A percentile compares a stretch with the other conserved stretches of the same genome.
Conservation (phyloP, 768 basidiomycete genomes). For the Podaxis rugospora region DNA sequence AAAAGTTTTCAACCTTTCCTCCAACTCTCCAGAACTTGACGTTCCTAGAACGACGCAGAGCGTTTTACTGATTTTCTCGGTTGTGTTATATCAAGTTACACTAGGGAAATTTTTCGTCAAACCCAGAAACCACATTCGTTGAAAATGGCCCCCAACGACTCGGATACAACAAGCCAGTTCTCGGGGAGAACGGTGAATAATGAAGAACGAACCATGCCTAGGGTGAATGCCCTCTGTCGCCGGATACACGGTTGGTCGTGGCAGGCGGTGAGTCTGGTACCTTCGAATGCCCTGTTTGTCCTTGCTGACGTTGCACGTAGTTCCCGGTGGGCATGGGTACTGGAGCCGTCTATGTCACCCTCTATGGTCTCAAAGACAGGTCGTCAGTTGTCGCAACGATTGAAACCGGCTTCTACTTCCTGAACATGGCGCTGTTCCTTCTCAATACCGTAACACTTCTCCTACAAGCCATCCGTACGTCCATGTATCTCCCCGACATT, state of each 20-base stretch:
- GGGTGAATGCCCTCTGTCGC: constrained; percentile 6
- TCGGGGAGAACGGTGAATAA: constrained; percentile 5
- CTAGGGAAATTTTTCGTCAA: not conserved
- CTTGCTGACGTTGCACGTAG: constrained; percentile 17
- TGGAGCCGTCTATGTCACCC: constrained; percentile 44
- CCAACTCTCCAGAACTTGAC: constrained; percentile 6
- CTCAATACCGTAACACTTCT: constrained; percentile 37
- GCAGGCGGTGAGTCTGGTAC: constrained; percentile 37
- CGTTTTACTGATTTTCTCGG: constrained; percentile 1
- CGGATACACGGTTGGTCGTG: constrained; percentile 48
- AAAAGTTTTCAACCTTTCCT: not conserved
- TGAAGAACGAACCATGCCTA: not conserved
- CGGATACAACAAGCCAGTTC: not conserved
- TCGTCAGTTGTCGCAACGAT: constrained; percentile 26
- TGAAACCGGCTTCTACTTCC: constrained; percentile 42
- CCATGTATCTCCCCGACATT: not conserved
- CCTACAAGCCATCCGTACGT: constrained; percentile 38
- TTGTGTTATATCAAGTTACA: not conserved
- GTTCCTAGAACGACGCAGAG: constrained; percentile 10
- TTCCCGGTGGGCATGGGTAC: constrained; percentile 49
- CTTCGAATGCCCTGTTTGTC: not conserved
- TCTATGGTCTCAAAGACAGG: constrained; percentile 34
- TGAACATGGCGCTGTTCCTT: constrained; percentile 39
- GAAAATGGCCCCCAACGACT: not conserved
- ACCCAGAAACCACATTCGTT: constrained; percentile 4